These are phyloP conservation scores for Nicotiana rustica DNA, from an alignment of 305 asterid genomes.

Conservation along the genomic window DNA sequence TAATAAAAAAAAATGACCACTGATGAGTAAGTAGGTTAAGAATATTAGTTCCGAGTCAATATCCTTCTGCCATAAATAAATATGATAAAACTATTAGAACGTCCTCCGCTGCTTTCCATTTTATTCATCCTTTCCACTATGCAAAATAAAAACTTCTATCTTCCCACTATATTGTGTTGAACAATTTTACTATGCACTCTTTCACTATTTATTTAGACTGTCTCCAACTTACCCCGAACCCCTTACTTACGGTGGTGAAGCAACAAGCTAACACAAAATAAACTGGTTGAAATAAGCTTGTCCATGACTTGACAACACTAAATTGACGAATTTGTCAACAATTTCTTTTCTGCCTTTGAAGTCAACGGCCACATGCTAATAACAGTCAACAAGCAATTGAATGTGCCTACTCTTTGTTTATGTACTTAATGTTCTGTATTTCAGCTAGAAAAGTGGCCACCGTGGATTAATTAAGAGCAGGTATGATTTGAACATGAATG, in stretches of 20 bases:
- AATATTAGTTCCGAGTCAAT: conserved; percentile 5
- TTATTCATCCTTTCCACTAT: not conserved
- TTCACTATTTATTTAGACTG: conserved; percentile 19
- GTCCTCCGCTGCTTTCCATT: not conserved
- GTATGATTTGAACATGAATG: conserved; percentile 15
- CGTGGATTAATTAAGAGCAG: not conserved
- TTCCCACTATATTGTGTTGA: conserved; percentile 28
- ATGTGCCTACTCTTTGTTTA: not conserved
- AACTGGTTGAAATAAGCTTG: conserved; percentile 26
- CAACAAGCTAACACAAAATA: conserved; percentile 12
- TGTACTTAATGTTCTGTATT: not conserved
- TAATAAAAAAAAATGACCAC: not conserved
- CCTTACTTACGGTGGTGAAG: not conserved
- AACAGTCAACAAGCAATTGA: conserved; percentile 24
- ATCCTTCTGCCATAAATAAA: not conserved
- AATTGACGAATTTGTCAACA: not conserved
- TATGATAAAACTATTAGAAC: not conserved
- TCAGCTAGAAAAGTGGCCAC: not conserved
- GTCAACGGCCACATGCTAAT: not conserved
- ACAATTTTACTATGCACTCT: not conserved
- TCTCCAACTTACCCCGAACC: not conserved
- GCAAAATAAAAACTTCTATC: not conserved
- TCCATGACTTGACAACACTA: not conserved
- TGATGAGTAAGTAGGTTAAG: not conserved
- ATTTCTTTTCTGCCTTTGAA: not conserved